Conservation (phyloP, 129 eudicot species). For the Cynara cardunculus region DNA sequence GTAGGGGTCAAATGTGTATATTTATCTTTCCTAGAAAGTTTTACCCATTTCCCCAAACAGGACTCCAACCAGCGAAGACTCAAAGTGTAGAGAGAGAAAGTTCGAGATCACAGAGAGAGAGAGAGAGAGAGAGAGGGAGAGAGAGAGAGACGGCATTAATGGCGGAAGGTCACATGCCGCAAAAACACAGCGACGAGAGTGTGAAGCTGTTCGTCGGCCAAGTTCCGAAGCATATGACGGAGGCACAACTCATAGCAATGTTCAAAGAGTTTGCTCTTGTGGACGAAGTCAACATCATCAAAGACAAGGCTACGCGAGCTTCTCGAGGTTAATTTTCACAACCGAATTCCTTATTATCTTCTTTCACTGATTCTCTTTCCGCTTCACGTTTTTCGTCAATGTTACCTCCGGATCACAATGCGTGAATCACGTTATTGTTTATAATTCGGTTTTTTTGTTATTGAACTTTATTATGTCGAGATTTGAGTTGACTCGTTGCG, state of each 20-base stretch:
- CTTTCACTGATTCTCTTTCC: not conserved
- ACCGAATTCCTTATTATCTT: not conserved
- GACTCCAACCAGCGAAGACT: conserved; percentile 29
- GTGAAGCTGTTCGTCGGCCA: conserved; percentile 98
- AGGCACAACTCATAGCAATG: conserved; percentile 65
- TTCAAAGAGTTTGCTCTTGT: conserved; percentile 75
- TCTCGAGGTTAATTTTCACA: conserved; percentile 61
- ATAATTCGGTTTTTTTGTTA: not conserved
- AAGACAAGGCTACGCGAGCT: conserved; percentile 86
- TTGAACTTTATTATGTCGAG: conserved; percentile 6
- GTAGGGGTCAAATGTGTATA: conserved; percentile 16
- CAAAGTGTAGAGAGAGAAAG: conserved; percentile 33
- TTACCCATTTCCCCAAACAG: conserved; percentile 35
- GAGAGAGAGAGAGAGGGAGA: not conserved
- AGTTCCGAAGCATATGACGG: conserved; percentile 93
- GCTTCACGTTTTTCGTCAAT: not conserved
- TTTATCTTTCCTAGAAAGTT: conserved; percentile 27
- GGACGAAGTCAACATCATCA: conserved; percentile 96
- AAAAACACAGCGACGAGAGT: conserved; percentile 54
- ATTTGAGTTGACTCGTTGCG: conserved; percentile 23
- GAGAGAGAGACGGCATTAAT: conserved; percentile 35
- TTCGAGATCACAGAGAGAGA: conserved; percentile 20
- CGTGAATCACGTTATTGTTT: conserved; percentile 28
- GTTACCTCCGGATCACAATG: conserved; percentile 42
- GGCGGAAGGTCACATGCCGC: conserved; percentile 61